A percentile compares a stretch with the other conserved stretches of the same genome.
These are phyloP conservation scores for Phaffomyces antillensis DNA, from an alignment of 805 yeast species.

Conservation along the genomic window DNA sequence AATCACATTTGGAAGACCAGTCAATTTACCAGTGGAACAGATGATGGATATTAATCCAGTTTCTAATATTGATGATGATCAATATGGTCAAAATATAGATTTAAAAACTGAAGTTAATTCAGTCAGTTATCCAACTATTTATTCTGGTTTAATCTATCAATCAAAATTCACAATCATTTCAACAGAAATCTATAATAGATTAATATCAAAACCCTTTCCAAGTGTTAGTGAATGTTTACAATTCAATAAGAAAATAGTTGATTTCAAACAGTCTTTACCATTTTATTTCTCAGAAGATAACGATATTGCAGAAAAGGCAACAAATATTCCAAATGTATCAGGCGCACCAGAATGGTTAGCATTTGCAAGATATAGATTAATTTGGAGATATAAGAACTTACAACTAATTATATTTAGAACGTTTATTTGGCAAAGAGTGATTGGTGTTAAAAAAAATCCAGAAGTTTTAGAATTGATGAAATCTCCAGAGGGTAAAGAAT, in stretches of 20 bases:
- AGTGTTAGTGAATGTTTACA: slow-evolving; percentile 42
- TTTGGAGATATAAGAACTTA: slow-evolving; percentile 53
- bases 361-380: slow-evolving; percentile 43
- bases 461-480: slow-evolving; percentile 26
- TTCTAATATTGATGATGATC: slow-evolving; percentile 41
- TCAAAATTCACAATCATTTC: slow-evolving; percentile 42
- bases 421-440: slow-evolving; percentile 46
- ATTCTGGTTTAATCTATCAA: slow-evolving; percentile 52
- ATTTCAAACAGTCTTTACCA: slow-evolving; percentile 38
- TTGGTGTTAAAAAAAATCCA: slow-evolving; percentile 31
- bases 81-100: slow-evolving; percentile 17
- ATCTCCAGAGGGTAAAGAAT: slow-evolving; percentile 39
- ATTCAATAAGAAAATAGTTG: slow-evolving; percentile 37
- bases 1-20: slow-evolving; percentile 59
- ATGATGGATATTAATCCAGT: slow-evolving; percentile 44
- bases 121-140: slow-evolving; percentile 41
- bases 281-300: slow-evolving; percentile 38
- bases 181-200: slow-evolving; percentile 39
- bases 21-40: slow-evolving; percentile 40
- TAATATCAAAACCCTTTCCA: slow-evolving; percentile 42
- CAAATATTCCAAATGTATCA: slow-evolving; percentile 16
- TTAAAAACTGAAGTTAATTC: slow-evolving; percentile 14
- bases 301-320: slow-evolving; percentile 21
- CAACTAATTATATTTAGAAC: slow-evolving; percentile 50
- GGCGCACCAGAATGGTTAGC: slow-evolving; percentile 45